A percentile compares a stretch with the other conserved stretches of the same genome.
These are phyloP conservation scores for Coemansia sp. DNA, from an alignment of 192 early-diverging fungal species.

Conservation along the genomic window DNA sequence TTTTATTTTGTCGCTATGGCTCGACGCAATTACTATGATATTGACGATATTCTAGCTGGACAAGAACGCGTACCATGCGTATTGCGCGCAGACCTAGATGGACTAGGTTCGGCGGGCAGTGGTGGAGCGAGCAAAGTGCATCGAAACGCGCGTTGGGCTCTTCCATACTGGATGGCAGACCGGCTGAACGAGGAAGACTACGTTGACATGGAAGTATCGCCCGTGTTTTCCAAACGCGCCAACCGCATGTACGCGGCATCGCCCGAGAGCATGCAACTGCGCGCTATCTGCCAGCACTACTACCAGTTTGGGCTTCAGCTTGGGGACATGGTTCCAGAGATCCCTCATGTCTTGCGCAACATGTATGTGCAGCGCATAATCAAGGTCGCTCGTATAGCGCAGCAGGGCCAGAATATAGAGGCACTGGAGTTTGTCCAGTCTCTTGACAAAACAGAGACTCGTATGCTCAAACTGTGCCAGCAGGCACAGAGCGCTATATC, in stretches of 20 bases:
- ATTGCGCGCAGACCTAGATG: constrained; percentile 49
- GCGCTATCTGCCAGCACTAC: constrained; percentile 45
- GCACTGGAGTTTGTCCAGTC: constrained; percentile 50
- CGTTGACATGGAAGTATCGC: constrained; percentile 48
- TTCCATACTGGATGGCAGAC: constrained; percentile 57
- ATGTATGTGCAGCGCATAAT: constrained; percentile 51
- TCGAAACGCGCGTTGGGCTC: constrained; percentile 49
- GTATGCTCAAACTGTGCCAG: constrained; percentile 42
- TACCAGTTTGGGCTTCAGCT: constrained; percentile 54
- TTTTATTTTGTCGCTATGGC: constrained; percentile 27
- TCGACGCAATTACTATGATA: constrained; percentile 46
- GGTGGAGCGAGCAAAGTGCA: constrained; percentile 50
- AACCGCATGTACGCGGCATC: constrained; percentile 56
- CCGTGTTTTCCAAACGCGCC: constrained; percentile 48
- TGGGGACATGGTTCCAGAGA: constrained; percentile 47
- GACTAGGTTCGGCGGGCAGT: constrained; percentile 45
- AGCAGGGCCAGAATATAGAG: constrained; percentile 48
- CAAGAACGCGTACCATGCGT: constrained; percentile 54
- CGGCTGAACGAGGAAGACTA: constrained; percentile 52
- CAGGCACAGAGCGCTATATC: constrained; percentile 34
- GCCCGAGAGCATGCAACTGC: constrained; percentile 49
- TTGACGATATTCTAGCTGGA: constrained; percentile 52
- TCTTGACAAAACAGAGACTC: constrained; percentile 38
- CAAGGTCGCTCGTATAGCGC: constrained; percentile 43
- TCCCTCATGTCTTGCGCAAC: constrained; percentile 44